These are phyloP conservation scores for Metarhizium anisopliae DNA, from an alignment of 2,329 filamentous ascomycete genomes.

Conservation along the genomic window DNA sequence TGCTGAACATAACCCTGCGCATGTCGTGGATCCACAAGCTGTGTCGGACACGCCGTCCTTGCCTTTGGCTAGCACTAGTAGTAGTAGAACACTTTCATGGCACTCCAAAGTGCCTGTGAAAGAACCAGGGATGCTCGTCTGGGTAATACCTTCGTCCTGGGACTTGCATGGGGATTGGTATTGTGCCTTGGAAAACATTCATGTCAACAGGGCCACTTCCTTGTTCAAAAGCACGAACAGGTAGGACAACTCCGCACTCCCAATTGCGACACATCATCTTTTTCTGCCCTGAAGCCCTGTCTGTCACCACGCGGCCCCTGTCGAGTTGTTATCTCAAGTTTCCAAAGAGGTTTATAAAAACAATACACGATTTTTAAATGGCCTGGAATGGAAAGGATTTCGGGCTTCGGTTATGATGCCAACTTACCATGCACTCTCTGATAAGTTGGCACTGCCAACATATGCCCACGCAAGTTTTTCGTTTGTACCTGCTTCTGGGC, in stretches of 20 bases:
- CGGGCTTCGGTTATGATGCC: neutral
- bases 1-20: slow-evolving; percentile 6
- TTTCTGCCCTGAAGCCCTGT: slow-evolving; percentile 54
- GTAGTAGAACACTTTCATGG: neutral
- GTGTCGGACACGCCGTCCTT: neutral
- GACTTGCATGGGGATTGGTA: slow-evolving; percentile 56
- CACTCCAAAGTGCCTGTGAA: slow-evolving; percentile 16
- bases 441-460: slow-evolving; percentile 83
- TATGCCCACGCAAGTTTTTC: slow-evolving; percentile 60
- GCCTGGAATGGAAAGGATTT: neutral
- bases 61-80: neutral
- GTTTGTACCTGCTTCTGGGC: neutral
- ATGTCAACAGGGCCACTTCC: slow-evolving; percentile 11
- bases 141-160: slow-evolving; percentile 44
- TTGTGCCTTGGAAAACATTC: slow-evolving; percentile 39
- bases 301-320: slow-evolving; percentile 70
- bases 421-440: slow-evolving; percentile 81
- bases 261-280: slow-evolving; percentile 86
- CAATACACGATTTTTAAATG: neutral
- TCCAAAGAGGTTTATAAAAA: neutral
- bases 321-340: slow-evolving; percentile 2
- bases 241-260: slow-evolving; percentile 85
- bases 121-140: slow-evolving; percentile 35
- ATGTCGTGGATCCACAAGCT: slow-evolving; percentile 1
- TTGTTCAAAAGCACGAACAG: slow-evolving; percentile 29